Conservation (phyloP, 805 yeast genomes). For the Wickerhamomyces bisporus region DNA sequence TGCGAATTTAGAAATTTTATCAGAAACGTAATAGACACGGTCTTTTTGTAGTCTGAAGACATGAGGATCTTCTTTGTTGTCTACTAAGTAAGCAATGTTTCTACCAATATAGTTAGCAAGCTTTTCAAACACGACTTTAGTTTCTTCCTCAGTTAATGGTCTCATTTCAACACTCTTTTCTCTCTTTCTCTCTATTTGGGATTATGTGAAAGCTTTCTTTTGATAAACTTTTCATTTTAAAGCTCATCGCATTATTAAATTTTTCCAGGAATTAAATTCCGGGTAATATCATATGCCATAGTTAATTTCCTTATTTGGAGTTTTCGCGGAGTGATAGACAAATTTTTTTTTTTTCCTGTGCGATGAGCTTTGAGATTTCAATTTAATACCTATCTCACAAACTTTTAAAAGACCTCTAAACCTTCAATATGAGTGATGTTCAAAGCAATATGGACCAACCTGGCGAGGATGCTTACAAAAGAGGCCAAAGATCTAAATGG, state of each 20-base stretch:
- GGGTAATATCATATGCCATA: not conserved
- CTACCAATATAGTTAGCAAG: constrained; percentile 96
- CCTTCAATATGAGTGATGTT: constrained; percentile 23
- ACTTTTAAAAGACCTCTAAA: not conserved
- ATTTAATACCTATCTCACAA: not conserved
- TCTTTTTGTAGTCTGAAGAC: constrained; percentile 96
- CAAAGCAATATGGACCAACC: constrained; percentile 29
- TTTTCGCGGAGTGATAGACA: not conserved
- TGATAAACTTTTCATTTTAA: not conserved
- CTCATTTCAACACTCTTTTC: constrained; percentile 54
- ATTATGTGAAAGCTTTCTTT: too few relatives aligned
- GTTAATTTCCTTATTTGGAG: not conserved
- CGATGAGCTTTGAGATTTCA: not conserved
- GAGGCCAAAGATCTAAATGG: constrained; percentile 36
- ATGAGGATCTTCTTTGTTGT: constrained; percentile 74
- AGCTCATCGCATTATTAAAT: constrained; percentile 2
- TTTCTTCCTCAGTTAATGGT: constrained; percentile 90
- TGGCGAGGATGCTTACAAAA: constrained; percentile 34
- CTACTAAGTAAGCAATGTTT: constrained; percentile 82
- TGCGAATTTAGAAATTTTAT: constrained; percentile 76
- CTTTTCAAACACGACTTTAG: constrained; percentile 92
- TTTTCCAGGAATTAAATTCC: not conserved
- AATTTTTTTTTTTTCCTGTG: too few relatives aligned
- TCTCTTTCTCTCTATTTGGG: not conserved
- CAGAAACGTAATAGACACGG: constrained; percentile 89